Percentiles rank a stretch among this genome's conserved stretches.
phyloP scores from a whole-genome alignment of 2,329 filamentous ascomycete species.

The Aphanocladium album region DNA sequence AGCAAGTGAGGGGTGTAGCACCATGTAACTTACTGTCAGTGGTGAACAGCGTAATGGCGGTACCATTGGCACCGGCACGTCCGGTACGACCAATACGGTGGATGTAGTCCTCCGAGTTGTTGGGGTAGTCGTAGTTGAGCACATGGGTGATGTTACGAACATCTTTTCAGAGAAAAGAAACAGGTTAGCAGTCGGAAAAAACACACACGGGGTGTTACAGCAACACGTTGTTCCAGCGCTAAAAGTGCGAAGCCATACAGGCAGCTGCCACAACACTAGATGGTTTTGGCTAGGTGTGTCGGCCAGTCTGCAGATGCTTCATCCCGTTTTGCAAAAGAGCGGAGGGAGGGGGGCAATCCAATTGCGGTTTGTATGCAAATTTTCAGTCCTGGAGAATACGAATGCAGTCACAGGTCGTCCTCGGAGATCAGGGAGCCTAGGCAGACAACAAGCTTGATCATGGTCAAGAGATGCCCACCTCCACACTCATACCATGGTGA shows the following conservation, averaged over 20 bases:
- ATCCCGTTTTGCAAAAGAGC: slow-evolving; percentile 31
- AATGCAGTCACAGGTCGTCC: slow-evolving; percentile 50
- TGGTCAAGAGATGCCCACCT: slow-evolving; percentile 71
- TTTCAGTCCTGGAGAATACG: slow-evolving; percentile 35
- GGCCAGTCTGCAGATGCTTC: slow-evolving; percentile 44
- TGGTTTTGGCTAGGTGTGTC: slow-evolving; percentile 35
- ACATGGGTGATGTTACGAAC: slow-evolving; percentile 99
- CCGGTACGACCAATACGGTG: slow-evolving; percentile 96
- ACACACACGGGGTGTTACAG: slow-evolving; percentile 43
- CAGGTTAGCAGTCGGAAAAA: slow-evolving; percentile 69
- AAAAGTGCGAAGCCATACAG: slow-evolving; percentile 25
- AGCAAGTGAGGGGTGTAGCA: neutral
- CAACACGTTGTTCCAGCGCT: slow-evolving; percentile 54
- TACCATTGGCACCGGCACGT: slow-evolving; percentile 89
- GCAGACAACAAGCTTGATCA: slow-evolving; percentile 59
- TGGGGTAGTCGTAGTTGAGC: slow-evolving; percentile 99
- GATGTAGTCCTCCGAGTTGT: slow-evolving; percentile 98
- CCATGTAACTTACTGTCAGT: slow-evolving; percentile 82
- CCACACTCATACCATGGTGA: slow-evolving; percentile 66
- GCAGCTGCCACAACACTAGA: slow-evolving; percentile 13
- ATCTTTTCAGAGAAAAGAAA: slow-evolving; percentile 67
- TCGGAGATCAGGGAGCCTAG: slow-evolving; percentile 52
- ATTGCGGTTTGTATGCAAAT: slow-evolving; percentile 51
- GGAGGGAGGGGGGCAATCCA: slow-evolving; percentile 54
- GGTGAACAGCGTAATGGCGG: slow-evolving; percentile 97